A percentile compares a stretch with the other conserved stretches of the same genome.
phyloP scores from a whole-genome alignment of 768 basidiomycete species.

The Rhodocollybia butyracea region DNA sequence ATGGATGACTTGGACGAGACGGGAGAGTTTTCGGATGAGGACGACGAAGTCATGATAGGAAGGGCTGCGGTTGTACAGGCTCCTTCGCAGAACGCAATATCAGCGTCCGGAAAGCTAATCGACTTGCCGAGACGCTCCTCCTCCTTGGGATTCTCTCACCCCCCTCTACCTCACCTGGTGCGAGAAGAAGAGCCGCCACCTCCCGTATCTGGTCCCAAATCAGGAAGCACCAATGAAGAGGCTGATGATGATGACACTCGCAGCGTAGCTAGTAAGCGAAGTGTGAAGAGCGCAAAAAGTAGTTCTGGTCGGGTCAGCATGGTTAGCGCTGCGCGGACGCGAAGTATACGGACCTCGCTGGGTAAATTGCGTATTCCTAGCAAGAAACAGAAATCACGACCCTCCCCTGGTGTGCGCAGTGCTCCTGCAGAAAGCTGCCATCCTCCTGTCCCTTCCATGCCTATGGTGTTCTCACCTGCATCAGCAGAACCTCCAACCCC shows the following conservation, averaged over 20 bases:
- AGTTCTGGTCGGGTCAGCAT: slow-evolving; percentile 35
- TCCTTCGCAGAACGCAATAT: slow-evolving; percentile 14
- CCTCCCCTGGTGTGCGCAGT: slow-evolving; percentile 29
- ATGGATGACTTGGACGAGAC: slow-evolving; percentile 46
- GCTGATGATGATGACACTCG: slow-evolving; percentile 32
- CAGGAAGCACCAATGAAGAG: neutral
- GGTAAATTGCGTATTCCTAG: slow-evolving; percentile 62
- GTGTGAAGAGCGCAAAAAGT: slow-evolving; percentile 22
- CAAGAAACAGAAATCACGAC: slow-evolving; percentile 14
- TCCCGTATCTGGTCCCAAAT: neutral
- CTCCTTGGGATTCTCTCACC: neutral
- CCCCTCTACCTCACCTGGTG: neutral
- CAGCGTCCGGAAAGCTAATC: slow-evolving; percentile 10
- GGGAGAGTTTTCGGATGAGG: slow-evolving; percentile 16
- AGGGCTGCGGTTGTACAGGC: slow-evolving; percentile 41
- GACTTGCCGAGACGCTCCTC: slow-evolving; percentile 12
- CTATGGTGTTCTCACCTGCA: slow-evolving; percentile 9
- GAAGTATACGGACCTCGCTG: slow-evolving; percentile 62
- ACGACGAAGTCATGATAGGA: slow-evolving; percentile 38
- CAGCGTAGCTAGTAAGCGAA: slow-evolving; percentile 32
- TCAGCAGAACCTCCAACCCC: slow-evolving; percentile 13
- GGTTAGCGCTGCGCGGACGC: slow-evolving; percentile 61
- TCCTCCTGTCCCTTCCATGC: slow-evolving; percentile 25
- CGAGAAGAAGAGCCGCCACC: neutral
- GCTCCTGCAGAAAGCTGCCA: slow-evolving; percentile 17